Evolutionary conservation across 768 basidiomycete genomes (phyloP), one percentile per base, ranked within the genome.

Genomic region (Coprinellus micaceus): DNA sequence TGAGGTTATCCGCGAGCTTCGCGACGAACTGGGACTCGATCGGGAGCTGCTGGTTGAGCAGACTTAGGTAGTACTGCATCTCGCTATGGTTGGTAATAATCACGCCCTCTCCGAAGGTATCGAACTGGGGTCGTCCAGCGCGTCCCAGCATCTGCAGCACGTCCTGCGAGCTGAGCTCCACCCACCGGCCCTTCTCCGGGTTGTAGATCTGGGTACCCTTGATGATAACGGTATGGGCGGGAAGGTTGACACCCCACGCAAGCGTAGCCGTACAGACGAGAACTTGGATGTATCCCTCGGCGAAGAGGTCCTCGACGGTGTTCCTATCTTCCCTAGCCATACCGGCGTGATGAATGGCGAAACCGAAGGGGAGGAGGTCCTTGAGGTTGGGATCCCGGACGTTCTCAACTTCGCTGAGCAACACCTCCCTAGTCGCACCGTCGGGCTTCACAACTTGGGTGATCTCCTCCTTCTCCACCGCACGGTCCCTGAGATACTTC

Each of bases 201-300:
- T 97, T 98, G 74, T 98, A 99, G 59, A 98, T 95, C 73, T 98
- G 95, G 0, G 97, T 98, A n/a, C 97, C 97, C 69, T 98, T 99
- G 79, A 99, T 98, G 75, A 98, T 94, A 72, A 98, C 96, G 7
- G 93, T 89, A 61, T 98, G 97, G 1, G 95, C 96, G 2, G 97
- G 97, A 0, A 98, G 76, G 67, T 99, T 99, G 72, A 99, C 96
- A 76, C 96, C 97, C 97, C 97, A 99, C 0, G 97, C 97, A 36
- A 99, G 86, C 2, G 96, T 98, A 4, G 97, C 97, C 0, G 97
- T 99, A 68, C 93, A 97, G 43, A 97, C 93, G 24, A 99, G 78
- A 0, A 98, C 95, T 67, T 96, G 94, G 28, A 99, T 79, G 22
- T 91, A 86, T 0, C 94, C 92, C 49, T 96, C 92, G 10, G 85